Percentiles rank a stretch among this genome's conserved stretches.
These are phyloP conservation scores for Populus davidiana DNA, from an alignment of 345 rosid species.

Conservation along the genomic window DNA sequence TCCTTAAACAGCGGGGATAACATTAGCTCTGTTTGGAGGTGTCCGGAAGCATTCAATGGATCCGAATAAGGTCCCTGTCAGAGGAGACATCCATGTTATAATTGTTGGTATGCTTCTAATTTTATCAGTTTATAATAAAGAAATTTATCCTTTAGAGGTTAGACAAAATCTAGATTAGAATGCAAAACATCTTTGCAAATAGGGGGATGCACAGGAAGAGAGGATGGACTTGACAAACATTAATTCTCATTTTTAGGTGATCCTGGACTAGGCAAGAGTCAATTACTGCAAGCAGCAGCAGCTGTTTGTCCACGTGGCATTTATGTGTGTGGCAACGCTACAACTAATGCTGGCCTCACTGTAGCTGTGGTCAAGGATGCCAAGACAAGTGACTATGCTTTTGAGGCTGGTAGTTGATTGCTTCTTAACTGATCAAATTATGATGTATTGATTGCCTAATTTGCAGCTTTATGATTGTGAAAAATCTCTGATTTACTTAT, in stretches of 20 bases:
- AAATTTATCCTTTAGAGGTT: neutral
- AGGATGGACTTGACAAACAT: constrained; percentile 7
- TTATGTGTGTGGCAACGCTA: constrained; percentile 95
- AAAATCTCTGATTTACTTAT: neutral
- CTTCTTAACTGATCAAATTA: neutral
- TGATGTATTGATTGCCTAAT: neutral
- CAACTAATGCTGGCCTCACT: constrained; percentile 90
- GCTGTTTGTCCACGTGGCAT: constrained; percentile 94
- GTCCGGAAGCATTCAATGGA: constrained; percentile 89
- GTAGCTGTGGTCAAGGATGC: constrained; percentile 97
- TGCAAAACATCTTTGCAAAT: neutral
- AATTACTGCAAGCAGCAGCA: constrained; percentile 94
- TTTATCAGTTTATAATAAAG: neutral
- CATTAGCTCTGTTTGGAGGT: constrained; percentile 91
- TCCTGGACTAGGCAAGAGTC: constrained; percentile 99
- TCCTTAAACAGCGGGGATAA: constrained; percentile 74
- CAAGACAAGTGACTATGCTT: constrained; percentile 84
- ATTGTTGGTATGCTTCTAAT: constrained; percentile 68
- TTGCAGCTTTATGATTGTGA: neutral
- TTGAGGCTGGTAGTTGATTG: constrained; percentile 78
- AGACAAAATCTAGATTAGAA: neutral
- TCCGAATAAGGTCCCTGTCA: constrained; percentile 90
- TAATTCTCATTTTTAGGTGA: constrained; percentile 59
- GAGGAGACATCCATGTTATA: constrained; percentile 98
- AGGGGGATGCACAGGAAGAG: neutral